These are phyloP conservation scores for Fomitiporia mediterranea DNA, from an alignment of 1,284 basidiomycete genomes.

Conservation along the genomic window DNA sequence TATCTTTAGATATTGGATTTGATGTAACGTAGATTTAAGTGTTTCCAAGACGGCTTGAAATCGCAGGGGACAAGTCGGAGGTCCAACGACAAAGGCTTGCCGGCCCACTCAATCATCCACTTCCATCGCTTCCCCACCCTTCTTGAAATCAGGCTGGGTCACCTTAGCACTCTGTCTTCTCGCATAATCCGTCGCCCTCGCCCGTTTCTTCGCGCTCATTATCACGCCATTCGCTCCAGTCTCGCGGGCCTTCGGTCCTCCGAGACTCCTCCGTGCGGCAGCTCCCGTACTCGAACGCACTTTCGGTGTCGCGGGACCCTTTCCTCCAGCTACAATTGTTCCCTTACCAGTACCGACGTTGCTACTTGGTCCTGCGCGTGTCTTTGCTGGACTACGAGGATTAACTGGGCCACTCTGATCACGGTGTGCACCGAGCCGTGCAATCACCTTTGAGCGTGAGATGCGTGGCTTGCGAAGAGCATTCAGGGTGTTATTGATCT, in stretches of 20 bases:
- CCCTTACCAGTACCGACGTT: slow-evolving; percentile 15
- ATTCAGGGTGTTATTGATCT: slow-evolving; percentile 26
- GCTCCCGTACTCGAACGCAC: slow-evolving; percentile 45
- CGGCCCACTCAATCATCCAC: slow-evolving; percentile 15
- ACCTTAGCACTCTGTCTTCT: slow-evolving; percentile 28
- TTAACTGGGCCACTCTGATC: too few species aligned
- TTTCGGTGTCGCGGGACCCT: background rate
- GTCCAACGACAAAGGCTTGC: too few species aligned
- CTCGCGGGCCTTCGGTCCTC: slow-evolving; percentile 35
- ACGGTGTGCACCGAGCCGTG: slow-evolving; percentile 61
- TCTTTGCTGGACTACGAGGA: background rate
- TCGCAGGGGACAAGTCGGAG: background rate
- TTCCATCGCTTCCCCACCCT: slow-evolving; percentile 15
- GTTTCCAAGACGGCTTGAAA: too few species aligned
- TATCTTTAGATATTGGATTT: background rate
- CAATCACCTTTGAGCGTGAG: slow-evolving; percentile 73
- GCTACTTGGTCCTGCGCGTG: background rate
- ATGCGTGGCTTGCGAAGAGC: slow-evolving; percentile 60
- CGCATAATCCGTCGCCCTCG: slow-evolving; percentile 62
- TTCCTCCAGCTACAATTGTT: slow-evolving; percentile 1
- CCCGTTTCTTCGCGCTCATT: slow-evolving; percentile 60
- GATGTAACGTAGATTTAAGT: background rate
- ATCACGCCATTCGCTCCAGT: slow-evolving; percentile 28
- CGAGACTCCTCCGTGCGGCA: slow-evolving; percentile 42
- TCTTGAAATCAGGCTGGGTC: background rate